Percentiles rank a stretch among this genome's conserved stretches.
These are phyloP conservation scores for Alternaria conjuncta DNA, from an alignment of 2,329 filamentous ascomycete species.

Conservation along the genomic window DNA sequence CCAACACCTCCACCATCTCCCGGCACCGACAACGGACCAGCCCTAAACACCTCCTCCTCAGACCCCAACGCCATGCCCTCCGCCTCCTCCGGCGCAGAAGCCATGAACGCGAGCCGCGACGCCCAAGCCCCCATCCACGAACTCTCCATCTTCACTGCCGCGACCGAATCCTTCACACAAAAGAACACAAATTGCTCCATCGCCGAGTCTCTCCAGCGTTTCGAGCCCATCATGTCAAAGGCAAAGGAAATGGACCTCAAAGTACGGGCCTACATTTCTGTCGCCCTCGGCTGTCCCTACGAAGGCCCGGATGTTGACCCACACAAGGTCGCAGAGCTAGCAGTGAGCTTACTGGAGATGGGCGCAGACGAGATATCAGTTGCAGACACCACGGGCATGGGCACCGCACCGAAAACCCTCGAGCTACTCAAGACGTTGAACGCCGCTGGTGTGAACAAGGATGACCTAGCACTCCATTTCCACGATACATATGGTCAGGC, in stretches of 20 bases:
- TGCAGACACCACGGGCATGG: slow-evolving; percentile 90
- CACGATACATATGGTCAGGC: slow-evolving; percentile 90
- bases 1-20: slow-evolving; percentile 52
- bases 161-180: slow-evolving; percentile 79
- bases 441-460: slow-evolving; percentile 70
- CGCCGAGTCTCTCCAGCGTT: slow-evolving; percentile 72
- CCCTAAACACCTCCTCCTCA: slow-evolving; percentile 51
- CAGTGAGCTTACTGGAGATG: slow-evolving; percentile 74
- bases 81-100: slow-evolving; percentile 41
- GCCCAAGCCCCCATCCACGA: slow-evolving; percentile 53
- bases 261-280: slow-evolving; percentile 77
- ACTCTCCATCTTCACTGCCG: slow-evolving; percentile 80
- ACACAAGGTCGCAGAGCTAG: slow-evolving; percentile 66
- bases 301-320: slow-evolving; percentile 68
- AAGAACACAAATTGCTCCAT: slow-evolving; percentile 85
- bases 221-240: slow-evolving; percentile 71
- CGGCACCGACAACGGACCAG: slow-evolving; percentile 46
- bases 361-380: slow-evolving; percentile 90
- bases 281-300: slow-evolving; percentile 78
- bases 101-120: slow-evolving; percentile 34
- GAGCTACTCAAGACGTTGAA: slow-evolving; percentile 69
- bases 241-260: slow-evolving; percentile 70
- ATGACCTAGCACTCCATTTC: slow-evolving; percentile 82
- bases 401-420: slow-evolving; percentile 74
- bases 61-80: slow-evolving; percentile 53